These are phyloP conservation scores for Fusarium verrucosum DNA, from an alignment of 2,329 filamentous ascomycete species.

Conservation along the genomic window DNA sequence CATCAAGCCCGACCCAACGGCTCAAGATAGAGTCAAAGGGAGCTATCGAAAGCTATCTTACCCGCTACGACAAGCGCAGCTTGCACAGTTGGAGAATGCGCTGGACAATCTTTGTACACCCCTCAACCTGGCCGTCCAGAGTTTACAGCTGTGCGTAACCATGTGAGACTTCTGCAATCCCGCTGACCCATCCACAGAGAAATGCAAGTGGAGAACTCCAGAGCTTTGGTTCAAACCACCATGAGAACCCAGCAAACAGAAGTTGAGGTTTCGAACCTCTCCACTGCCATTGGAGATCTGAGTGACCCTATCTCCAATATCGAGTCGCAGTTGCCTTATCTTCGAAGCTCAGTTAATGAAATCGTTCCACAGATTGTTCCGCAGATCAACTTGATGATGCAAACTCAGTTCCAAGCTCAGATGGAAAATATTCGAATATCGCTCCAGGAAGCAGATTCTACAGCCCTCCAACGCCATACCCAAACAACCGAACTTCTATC, in stretches of 20 bases:
- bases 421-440: not conserved
- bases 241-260: not conserved
- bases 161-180: rapidly evolving
- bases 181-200: not conserved
- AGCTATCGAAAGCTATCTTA: not conserved
- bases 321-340: not conserved
- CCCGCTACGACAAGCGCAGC: not conserved
- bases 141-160: not conserved
- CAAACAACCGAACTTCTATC: not conserved
- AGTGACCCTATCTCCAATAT: not conserved
- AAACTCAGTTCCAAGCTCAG: not conserved
- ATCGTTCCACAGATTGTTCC: not conserved
- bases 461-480: not conserved
- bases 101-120: not conserved
- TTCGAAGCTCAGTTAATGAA: not conserved
- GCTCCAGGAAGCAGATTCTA: not conserved
- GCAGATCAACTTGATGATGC: not conserved
- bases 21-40: not conserved
- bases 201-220: not conserved
- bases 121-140: not conserved
- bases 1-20: rapidly evolving
- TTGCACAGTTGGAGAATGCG: not conserved
- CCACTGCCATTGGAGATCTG: not conserved
- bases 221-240: not conserved
- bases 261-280: not conserved